phyloP scores from a whole-genome alignment of 192 early-diverging fungal genomes.

The Helicostylum pulchrum region DNA sequence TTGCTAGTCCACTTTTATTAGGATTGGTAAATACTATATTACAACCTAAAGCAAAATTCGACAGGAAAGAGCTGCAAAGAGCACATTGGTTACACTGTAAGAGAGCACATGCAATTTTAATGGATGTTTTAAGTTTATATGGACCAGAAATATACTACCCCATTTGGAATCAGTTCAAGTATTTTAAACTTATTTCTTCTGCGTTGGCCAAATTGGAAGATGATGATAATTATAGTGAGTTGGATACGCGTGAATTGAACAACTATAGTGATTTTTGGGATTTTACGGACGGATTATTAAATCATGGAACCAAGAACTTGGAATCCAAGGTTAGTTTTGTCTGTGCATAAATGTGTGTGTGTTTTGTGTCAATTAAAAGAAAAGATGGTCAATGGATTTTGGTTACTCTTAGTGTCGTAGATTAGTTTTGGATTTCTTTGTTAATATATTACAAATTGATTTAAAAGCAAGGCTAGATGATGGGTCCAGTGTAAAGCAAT shows the following conservation, averaged over 20 bases:
- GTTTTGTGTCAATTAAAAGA: too few relatives aligned
- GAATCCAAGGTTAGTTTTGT: background rate
- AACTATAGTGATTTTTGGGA: slow-evolving; percentile 3
- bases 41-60: background rate
- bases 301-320: background rate
- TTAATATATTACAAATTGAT: slow-evolving; percentile 4
- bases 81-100: slow-evolving; percentile 12
- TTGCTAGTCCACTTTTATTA: background rate
- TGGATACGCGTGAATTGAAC: background rate
- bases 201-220: background rate
- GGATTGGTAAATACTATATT: background rate
- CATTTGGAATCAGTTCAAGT: background rate
- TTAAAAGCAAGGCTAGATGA: background rate
- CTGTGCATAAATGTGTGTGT: background rate
- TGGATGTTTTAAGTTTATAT: slow-evolving; percentile 2
- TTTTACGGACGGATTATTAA: background rate
- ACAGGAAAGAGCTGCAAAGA: background rate
- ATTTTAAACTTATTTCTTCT: background rate
- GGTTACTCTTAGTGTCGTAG: background rate
- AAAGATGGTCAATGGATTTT: background rate
- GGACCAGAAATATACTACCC: background rate
- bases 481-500: background rate
- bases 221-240: background rate
- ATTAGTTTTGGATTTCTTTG: slow-evolving; percentile 3
- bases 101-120: background rate